These are phyloP conservation scores for Colletotrichum limetticola DNA, from an alignment of 2,329 filamentous ascomycete species.

Conservation along the genomic window DNA sequence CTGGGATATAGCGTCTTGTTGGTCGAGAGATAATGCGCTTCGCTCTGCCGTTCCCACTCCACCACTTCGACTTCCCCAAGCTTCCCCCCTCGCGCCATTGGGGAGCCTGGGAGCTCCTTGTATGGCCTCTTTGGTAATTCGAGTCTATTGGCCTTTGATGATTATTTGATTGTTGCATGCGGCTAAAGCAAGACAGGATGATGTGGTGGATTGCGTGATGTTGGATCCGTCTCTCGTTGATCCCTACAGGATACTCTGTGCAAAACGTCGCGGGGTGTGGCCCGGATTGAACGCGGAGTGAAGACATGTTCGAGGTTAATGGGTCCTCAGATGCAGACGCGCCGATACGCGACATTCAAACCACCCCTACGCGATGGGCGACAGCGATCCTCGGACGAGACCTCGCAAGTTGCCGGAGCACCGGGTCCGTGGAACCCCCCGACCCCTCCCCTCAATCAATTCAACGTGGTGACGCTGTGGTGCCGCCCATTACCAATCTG, in stretches of 20 bases:
- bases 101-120: slow-evolving; percentile 12
- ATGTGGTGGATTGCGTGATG: slow-evolving; percentile 15
- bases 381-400: slow-evolving; percentile 17
- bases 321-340: slow-evolving; percentile 14
- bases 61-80: background rate
- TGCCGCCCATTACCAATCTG: background rate
- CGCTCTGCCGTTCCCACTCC: slow-evolving; percentile 10
- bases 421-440: slow-evolving; percentile 28
- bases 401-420: slow-evolving; percentile 9
- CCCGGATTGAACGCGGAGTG: slow-evolving; percentile 5
- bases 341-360: slow-evolving; percentile 27
- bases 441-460: slow-evolving; percentile 2
- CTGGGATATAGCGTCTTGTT: background rate
- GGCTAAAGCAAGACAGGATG: slow-evolving; percentile 28
- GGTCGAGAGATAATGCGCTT: background rate
- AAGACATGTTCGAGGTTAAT: slow-evolving; percentile 11
- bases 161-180: slow-evolving; percentile 2
- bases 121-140: background rate
- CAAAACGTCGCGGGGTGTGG: background rate
- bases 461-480: slow-evolving; percentile 9
- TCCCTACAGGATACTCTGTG: background rate
- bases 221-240: background rate
- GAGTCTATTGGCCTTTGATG: background rate
- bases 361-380: slow-evolving; percentile 25
- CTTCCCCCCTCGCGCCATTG: slow-evolving; percentile 1